Percentiles rank a stretch among this genome's conserved stretches.
phyloP scores from a whole-genome alignment of 1,284 basidiomycete genomes.

The Earliella scabrosa region DNA sequence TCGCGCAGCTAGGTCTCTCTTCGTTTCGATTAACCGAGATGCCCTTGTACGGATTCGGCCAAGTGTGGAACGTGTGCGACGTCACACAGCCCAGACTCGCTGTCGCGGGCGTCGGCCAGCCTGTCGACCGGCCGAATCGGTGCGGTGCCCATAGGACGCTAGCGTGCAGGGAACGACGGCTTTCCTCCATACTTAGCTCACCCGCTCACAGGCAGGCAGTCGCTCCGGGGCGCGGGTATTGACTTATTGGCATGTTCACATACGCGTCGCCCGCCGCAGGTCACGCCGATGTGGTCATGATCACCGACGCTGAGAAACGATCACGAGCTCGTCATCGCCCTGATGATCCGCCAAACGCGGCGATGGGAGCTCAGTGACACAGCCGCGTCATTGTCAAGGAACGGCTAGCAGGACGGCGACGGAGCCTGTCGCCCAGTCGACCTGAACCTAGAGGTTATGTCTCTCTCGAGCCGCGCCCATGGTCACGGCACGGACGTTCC shows the following conservation, averaged over 20 bases:
- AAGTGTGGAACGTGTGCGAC: background rate
- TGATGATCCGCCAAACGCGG: constrained; percentile 95
- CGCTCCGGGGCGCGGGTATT: background rate
- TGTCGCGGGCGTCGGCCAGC: background rate
- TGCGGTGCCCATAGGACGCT: too few relatives aligned
- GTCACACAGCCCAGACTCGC: background rate
- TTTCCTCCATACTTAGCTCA: too few relatives aligned
- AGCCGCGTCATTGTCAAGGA: too few relatives aligned
- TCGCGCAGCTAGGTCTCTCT: too few relatives aligned
- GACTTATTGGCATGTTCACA: background rate
- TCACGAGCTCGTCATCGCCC: constrained; percentile 95
- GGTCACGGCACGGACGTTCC: constrained; percentile 89
- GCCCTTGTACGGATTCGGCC: background rate
- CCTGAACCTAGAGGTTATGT: constrained; percentile 99
- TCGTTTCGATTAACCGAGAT: background rate
- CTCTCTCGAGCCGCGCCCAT: constrained; percentile 67
- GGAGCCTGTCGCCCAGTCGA: too few relatives aligned
- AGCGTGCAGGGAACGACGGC: too few relatives aligned
- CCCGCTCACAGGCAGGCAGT: background rate
- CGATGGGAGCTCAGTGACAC: constrained; percentile 96
- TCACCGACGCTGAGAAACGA: constrained; percentile 95
- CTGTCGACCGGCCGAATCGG: too few relatives aligned
- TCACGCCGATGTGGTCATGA: constrained; percentile 96
- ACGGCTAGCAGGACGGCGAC: too few relatives aligned
- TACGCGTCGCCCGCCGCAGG: too few relatives aligned